Conservation (phyloP, 176 grass and related monocot genomes). For the Bolboschoenus planiculmis region DNA sequence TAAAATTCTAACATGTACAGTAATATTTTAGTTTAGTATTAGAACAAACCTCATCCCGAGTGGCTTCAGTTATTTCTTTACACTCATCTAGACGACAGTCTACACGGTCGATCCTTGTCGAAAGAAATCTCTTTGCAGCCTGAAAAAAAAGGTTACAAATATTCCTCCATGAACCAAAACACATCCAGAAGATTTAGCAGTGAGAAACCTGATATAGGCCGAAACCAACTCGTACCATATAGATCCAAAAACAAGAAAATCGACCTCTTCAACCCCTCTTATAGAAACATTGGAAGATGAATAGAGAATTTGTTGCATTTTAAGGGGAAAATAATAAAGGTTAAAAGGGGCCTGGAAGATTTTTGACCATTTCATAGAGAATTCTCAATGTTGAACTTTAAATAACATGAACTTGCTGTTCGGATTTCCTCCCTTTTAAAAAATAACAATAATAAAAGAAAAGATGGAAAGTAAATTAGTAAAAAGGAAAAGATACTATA, state of each 20-base stretch:
- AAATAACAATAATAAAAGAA: constrained; percentile 5
- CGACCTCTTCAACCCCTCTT: not conserved
- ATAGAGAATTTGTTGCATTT: too few species aligned
- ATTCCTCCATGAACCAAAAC: not conserved
- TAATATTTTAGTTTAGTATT: not conserved
- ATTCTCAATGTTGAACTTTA: not conserved
- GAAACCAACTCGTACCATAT: not conserved
- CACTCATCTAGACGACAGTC: constrained; percentile 75
- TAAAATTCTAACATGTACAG: not conserved
- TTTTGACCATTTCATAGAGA: not conserved
- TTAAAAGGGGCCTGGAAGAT: not conserved
- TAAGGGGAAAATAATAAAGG: not conserved
- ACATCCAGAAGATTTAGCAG: not conserved
- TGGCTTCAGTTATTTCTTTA: constrained; percentile 59
- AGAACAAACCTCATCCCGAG: constrained; percentile 52
- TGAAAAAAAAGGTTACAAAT: constrained; percentile 27
- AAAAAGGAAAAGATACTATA: not conserved
- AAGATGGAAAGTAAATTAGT: not conserved
- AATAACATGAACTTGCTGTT: not conserved
- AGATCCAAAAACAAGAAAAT: not conserved
- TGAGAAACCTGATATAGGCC: not conserved
- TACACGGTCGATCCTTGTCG: constrained; percentile 78
- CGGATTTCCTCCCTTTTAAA: not conserved
- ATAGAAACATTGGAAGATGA: too few species aligned
- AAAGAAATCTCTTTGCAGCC: constrained; percentile 64